phyloP scores from a whole-genome alignment of 2,329 filamentous ascomycete genomes.

The Fusarium sterilihyphosum region DNA sequence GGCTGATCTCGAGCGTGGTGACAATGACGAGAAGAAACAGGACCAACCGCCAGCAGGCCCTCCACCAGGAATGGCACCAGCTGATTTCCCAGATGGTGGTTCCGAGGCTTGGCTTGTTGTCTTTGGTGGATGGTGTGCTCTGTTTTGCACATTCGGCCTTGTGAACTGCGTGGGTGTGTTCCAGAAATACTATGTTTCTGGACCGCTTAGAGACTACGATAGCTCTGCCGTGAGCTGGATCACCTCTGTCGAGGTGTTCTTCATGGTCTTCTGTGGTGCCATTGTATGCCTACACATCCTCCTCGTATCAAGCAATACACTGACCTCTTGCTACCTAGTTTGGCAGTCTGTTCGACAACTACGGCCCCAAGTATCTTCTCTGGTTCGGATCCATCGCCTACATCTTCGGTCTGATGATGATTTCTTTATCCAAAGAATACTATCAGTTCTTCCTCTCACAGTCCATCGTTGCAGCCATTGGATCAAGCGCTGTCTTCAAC shows the following conservation, averaged over 20 bases:
- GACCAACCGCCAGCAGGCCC: constrained; percentile 29
- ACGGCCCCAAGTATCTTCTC: constrained; percentile 69
- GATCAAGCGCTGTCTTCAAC: constrained; percentile 56
- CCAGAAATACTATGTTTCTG: constrained; percentile 65
- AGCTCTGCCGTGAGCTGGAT: constrained; percentile 69
- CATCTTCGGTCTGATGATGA: constrained; percentile 74
- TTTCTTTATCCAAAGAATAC: constrained; percentile 59
- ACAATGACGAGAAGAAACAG: constrained; percentile 20
- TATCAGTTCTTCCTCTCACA: constrained; percentile 58
- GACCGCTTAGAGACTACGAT: constrained; percentile 58
- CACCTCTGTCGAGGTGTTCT: constrained; percentile 62
- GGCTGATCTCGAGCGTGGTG: constrained; percentile 42
- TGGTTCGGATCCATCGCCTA: constrained; percentile 64
- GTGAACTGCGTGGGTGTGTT: constrained; percentile 64
- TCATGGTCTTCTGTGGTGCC: constrained; percentile 60
- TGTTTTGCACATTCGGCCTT: constrained; percentile 58
- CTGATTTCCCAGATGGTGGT: constrained; percentile 70
- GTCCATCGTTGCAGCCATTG: constrained; percentile 53
- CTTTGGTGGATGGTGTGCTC: constrained; percentile 54
- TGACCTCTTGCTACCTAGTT: constrained; percentile 43
- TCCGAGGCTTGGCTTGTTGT: constrained; percentile 67
- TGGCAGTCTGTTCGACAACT: constrained; percentile 72
- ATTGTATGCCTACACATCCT: constrained; percentile 48
- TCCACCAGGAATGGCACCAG: constrained; percentile 52
- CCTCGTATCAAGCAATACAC: constrained; percentile 12